Evolutionary conservation across 371 early-diverging fungal species (phyloP).

Genomic region (Mucor lusitanicus): DNA sequence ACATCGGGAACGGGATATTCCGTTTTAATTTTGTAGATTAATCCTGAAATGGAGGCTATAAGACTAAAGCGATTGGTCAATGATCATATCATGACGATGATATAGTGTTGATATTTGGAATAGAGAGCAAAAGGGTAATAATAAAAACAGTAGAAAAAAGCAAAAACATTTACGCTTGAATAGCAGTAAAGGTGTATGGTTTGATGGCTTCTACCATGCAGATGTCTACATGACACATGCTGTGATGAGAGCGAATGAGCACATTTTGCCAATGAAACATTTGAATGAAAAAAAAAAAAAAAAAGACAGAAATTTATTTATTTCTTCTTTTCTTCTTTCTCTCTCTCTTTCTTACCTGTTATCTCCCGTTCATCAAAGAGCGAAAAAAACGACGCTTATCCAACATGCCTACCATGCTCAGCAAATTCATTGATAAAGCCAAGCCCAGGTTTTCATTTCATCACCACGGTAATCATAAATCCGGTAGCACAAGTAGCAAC

Average conservation of each 20-base stretch:
- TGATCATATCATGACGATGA: background rate
- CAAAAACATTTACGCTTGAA: background rate
- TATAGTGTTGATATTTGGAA: background rate
- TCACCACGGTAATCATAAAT: slow-evolving; percentile 2
- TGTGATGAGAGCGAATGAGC: too few species aligned
- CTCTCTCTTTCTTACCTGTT: background rate
- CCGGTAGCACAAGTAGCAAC: background rate
- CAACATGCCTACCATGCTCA: slow-evolving; percentile 17
- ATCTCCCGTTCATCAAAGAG: background rate
- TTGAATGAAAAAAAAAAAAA: too few species aligned
- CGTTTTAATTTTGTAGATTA: background rate
- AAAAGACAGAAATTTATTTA: too few species aligned
- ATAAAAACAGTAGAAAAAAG: background rate
- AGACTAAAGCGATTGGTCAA: background rate
- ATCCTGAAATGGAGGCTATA: background rate
- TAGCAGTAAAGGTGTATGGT: background rate
- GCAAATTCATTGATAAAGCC: slow-evolving; percentile 27
- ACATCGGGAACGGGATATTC: background rate
- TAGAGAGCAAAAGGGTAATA: background rate
- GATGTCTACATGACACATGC: background rate
- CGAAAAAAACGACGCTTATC: background rate
- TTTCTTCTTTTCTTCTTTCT: background rate
- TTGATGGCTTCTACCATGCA: background rate
- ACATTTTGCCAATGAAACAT: too few species aligned
- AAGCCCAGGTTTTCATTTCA: slow-evolving; percentile 24